These are phyloP conservation scores for Trichomonascaceae sp. DNA, from an alignment of 1,139 yeast species.

Conservation along the genomic window DNA sequence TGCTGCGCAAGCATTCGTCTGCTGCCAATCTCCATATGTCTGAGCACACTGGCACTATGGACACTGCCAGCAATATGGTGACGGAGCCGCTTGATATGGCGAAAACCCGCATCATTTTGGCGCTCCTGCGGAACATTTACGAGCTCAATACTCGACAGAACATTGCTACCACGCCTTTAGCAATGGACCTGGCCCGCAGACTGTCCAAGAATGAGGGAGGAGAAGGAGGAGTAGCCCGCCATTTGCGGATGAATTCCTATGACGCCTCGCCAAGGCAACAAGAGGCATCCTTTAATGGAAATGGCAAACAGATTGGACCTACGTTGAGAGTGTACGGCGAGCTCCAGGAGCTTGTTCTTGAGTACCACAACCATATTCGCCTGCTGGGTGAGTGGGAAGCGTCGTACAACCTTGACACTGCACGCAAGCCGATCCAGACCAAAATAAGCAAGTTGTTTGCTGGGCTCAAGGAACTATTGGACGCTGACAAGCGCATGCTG, in stretches of 20 bases:
- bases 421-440: conserved; percentile 6
- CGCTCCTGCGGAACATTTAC: conserved; percentile 15
- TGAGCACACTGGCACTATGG: neutral
- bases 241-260: neutral
- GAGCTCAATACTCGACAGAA: conserved; percentile 11
- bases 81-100: conserved; percentile 9
- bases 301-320: conserved; percentile 3
- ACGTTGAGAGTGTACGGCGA: conserved; percentile 6
- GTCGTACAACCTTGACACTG: neutral
- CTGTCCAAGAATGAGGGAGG: conserved; percentile 2
- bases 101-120: conserved; percentile 13
- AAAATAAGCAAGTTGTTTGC: conserved; percentile 12
- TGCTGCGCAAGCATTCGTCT: conserved; percentile 6
- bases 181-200: too few species aligned
- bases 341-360: conserved; percentile 1
- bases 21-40: conserved; percentile 1
- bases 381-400: neutral
- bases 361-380: neutral
- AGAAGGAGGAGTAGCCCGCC: neutral
- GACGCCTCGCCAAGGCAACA: too few species aligned
- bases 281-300: too few species aligned
- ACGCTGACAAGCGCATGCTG: conserved; percentile 13
- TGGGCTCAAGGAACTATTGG: conserved; percentile 14
- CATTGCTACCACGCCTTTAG: conserved; percentile 1
- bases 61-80: neutral